Evolutionary conservation across 2,329 filamentous ascomycete species (phyloP).

Genomic region (Paracoccidioides brasiliensis): DNA sequence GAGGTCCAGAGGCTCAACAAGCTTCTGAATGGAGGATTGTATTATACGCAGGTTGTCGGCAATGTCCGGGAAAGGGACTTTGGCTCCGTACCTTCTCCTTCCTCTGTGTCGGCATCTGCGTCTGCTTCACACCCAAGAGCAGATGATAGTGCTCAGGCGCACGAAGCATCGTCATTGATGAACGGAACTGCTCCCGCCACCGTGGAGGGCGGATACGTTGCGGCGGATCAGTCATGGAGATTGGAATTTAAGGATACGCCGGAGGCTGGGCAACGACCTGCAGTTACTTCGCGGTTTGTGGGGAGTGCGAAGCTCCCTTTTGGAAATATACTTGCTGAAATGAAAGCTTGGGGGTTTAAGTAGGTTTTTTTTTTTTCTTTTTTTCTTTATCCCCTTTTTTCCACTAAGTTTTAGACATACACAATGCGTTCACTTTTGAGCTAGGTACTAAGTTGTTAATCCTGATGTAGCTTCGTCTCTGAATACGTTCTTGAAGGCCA

Average conservation of each 20-base stretch:
- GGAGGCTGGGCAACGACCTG: constrained; percentile 39
- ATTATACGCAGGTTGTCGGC: constrained; percentile 41
- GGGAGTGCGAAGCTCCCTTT: constrained; percentile 36
- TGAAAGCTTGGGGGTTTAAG: constrained; percentile 42
- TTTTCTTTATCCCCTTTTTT: not conserved
- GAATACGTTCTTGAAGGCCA: constrained; percentile 46
- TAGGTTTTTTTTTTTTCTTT: constrained; percentile 20
- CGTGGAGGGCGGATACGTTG: constrained; percentile 17
- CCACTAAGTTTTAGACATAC: too few species aligned
- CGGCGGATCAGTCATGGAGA: constrained; percentile 29
- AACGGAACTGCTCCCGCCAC: constrained; percentile 3
- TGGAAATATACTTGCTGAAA: constrained; percentile 38
- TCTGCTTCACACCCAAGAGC: constrained; percentile 7
- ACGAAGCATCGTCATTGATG: not conserved
- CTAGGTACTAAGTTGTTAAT: not conserved
- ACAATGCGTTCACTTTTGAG: too few species aligned
- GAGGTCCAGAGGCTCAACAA: constrained; percentile 35
- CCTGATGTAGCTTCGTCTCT: constrained; percentile 37
- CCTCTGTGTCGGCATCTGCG: not conserved
- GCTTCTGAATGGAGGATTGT: constrained; percentile 39
- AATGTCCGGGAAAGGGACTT: constrained; percentile 29
- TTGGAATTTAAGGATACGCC: constrained; percentile 38
- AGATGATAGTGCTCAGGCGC: constrained; percentile 23
- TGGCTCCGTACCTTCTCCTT: constrained; percentile 13
- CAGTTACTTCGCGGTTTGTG: constrained; percentile 41